Base-by-base conservation (phyloP, 192 early-diverging fungal genomes). In the Allomyces javanicus region DNA sequence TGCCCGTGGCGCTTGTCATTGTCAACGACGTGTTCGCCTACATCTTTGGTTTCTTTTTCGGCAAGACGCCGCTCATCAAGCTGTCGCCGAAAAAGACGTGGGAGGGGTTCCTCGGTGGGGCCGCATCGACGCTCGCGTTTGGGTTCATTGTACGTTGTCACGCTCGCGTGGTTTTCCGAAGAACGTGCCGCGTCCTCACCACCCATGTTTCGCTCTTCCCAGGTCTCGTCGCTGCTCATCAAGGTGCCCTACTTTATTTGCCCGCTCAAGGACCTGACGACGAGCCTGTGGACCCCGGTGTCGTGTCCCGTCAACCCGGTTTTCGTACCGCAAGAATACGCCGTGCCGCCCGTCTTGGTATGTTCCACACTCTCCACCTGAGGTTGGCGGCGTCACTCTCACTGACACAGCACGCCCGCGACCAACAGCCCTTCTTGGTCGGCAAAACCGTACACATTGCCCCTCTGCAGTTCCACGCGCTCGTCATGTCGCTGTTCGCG, bases 41-140 rank as follows among this genome's bases (percentile, higher is more conserved):
- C 70, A 77, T 96, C 25, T 92, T 86, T 76, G 95, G 95, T 26
- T 94, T 94, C 78, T 94, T 98, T 76, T 94, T 83, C 74, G 95
- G 95, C 17, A 81, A 82, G 58, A 92, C 91, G 12, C 89, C 86
- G 26, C 79, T 98, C 44, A 94, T 96, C 69, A 83, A 86, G 70
- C 76, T 98, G n/a, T 90, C 87, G 72, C 95, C 95, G 50, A 98
- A 98, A 76, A 98, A 98, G 79, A 98, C 95, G 21, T 90, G 91
- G 74, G 95, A 98, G 72, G 95, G 95, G 5, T 98, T 94, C 67
- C 79, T 95, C 65, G 95, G 95, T 66, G 95, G 83, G n/a, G 84
- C 89, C 61, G 67, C 89, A 63, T 82, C 81, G 45, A 98, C 95
- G 0, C 73, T 96, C 70, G 73, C 89, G 23, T 91, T 94, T 78